Evolutionary conservation across 2,329 filamentous ascomycete species (phyloP), one percentile per base, ranked within the genome.

Genomic region (Ceratocystis diversiconidia): DNA sequence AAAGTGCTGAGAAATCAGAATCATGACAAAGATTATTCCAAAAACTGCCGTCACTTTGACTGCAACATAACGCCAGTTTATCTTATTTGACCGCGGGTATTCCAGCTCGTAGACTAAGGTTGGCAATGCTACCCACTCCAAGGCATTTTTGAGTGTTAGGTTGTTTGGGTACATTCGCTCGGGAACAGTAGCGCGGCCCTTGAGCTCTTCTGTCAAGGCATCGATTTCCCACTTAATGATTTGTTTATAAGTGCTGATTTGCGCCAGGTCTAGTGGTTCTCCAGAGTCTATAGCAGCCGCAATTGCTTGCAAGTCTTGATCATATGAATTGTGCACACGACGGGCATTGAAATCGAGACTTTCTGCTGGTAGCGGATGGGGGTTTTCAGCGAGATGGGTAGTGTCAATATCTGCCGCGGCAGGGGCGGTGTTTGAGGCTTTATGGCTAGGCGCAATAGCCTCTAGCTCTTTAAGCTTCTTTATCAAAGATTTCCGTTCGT

Each of bases 31-130:
- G 48, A 91, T 82, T 65, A 89, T 79, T 5, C 88, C 88, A 67
- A 91, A 82, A 17, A 85, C 86, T 1, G 88, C 88, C 0, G 79
- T 78, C 1, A 80, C 75, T 73, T 92, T 92, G 73, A 92, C 88
- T 5, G 81, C 79, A 3, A 90, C 86, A 71, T 92, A 92, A 69
- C 77, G 78, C 87, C 87, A 90, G 73, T 88, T 85, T 69, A 89
- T 87, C 3, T 74, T 77, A 19, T 88, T 82, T 4, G 79, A 79
- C 55, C 87, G 81, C 1, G 89, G 88, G 71, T 92, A 92, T 70
- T 89, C 85, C 57, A 89, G 80, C 72, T 92, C 89, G 73, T 92
- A 92, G 15, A 91, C 86, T 3, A 91, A 76, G 0, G 88, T 92
- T 2, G 89, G 89, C 8, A 92, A 78, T 55, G 85, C 81, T 62